Evolutionary conservation across 2,329 filamentous ascomycete species (phyloP).

Genomic region (Elsinoe ampelina): DNA sequence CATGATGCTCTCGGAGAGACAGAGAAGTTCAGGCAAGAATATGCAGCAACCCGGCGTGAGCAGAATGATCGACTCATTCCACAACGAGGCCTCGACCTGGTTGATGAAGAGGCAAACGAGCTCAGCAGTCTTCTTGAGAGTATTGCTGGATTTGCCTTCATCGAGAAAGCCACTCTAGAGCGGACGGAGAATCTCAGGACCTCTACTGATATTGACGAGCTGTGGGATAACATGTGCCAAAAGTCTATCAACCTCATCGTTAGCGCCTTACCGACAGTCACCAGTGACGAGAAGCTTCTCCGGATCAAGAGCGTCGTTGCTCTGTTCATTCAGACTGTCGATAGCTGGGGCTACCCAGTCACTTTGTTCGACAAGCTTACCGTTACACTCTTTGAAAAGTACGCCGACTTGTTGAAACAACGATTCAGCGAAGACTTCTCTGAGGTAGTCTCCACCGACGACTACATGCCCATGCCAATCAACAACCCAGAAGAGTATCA

Average conservation of each 20-base stretch:
- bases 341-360: constrained; percentile 87
- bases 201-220: constrained; percentile 82
- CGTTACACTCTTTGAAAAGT: constrained; percentile 85
- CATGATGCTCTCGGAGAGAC: constrained; percentile 88
- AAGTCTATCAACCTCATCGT: constrained; percentile 73
- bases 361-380: constrained; percentile 72
- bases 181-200: constrained; percentile 75
- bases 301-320: constrained; percentile 91
- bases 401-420: constrained; percentile 80
- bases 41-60: constrained; percentile 78
- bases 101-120: constrained; percentile 73
- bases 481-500: constrained; percentile 84
- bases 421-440: constrained; percentile 94
- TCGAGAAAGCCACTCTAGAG: constrained; percentile 88
- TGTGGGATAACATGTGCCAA: constrained; percentile 98
- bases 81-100: constrained; percentile 56
- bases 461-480: constrained; percentile 99
- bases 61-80: constrained; percentile 90
- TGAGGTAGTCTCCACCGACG: constrained; percentile 82
- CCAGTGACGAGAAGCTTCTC: constrained; percentile 79
- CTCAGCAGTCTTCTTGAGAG: constrained; percentile 88
- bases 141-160: constrained; percentile 91
- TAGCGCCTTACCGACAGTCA: constrained; percentile 67
- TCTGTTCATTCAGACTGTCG: constrained; percentile 96
- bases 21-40: constrained; percentile 83